These are phyloP conservation scores for Lizonia empirigonia DNA, from an alignment of 2,329 filamentous ascomycete genomes.

Conservation along the genomic window DNA sequence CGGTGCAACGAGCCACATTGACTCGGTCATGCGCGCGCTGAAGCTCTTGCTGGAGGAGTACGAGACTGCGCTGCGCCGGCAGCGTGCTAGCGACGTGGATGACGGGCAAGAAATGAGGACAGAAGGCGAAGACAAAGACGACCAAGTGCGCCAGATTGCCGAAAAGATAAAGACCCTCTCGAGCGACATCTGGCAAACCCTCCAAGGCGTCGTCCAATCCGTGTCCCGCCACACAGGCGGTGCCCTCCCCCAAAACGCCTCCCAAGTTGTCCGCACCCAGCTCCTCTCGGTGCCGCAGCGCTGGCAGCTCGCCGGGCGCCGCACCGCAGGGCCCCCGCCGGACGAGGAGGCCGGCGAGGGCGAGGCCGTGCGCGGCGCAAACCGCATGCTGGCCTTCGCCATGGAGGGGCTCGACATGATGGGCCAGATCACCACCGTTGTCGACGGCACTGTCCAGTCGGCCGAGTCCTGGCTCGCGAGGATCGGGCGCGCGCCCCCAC, in stretches of 20 bases:
- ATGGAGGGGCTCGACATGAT: slow-evolving; percentile 95
- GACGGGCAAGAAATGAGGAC: slow-evolving; percentile 23
- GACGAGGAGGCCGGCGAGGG: slow-evolving; percentile 24
- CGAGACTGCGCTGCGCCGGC: slow-evolving; percentile 59
- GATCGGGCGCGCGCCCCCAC: slow-evolving; percentile 57
- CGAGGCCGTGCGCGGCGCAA: slow-evolving; percentile 63
- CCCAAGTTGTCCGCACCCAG: slow-evolving; percentile 80
- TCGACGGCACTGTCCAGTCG: slow-evolving; percentile 86
- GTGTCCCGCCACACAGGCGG: slow-evolving; percentile 92
- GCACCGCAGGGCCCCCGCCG: not conserved
- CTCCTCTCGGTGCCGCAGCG: slow-evolving; percentile 83
- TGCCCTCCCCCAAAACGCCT: slow-evolving; percentile 86
- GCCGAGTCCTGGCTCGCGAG: slow-evolving; percentile 91
- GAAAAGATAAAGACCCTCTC: slow-evolving; percentile 73
- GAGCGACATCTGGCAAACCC: slow-evolving; percentile 55
- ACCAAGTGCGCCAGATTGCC: slow-evolving; percentile 65
- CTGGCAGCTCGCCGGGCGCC: slow-evolving; percentile 73
- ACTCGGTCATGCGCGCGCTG: slow-evolving; percentile 73
- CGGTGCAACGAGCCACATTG: slow-evolving; percentile 81
- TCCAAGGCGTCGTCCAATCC: slow-evolving; percentile 81
- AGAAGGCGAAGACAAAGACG: slow-evolving; percentile 37
- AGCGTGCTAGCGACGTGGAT: slow-evolving; percentile 24
- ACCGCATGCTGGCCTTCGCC: slow-evolving; percentile 82
- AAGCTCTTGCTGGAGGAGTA: slow-evolving; percentile 81
- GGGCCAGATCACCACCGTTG: slow-evolving; percentile 82